Evolutionary conservation across 2,329 filamentous ascomycete genomes (phyloP), one percentile per base, ranked within the genome.

Genomic region (Polychaeton citri): DNA sequence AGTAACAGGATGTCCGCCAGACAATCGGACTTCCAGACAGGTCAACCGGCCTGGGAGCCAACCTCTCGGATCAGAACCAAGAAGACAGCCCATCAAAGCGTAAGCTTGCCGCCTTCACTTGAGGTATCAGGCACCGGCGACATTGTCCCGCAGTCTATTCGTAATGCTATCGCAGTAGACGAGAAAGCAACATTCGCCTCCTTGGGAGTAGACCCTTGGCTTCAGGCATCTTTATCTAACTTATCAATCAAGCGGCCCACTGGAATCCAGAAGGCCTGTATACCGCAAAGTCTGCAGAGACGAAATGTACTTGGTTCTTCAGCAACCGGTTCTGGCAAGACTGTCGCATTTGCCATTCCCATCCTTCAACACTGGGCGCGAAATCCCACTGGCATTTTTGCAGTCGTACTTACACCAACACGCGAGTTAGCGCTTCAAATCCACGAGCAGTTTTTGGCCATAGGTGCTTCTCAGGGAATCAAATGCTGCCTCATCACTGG

Each of bases 241-340:
- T 76, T 84, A 72, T 84, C 86, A 19, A 95, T 98, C 54, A 82
- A 75, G 53, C 71, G 79, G 38, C 90, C 90, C 0, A 98, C 90
- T 0, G 80, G 81, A 12, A 96, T 98, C 65, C 90, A 98, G 51
- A 84, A 81, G 51, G 79, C 77, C 35, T 93, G 84, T 55, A 96
- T 98, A 51, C 87, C 88, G 1, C 81, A 90, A 55, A 95, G 96
- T 40, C 59, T 98, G 21, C 79, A 84, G 48, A 90, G 90, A 5
- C 73, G 82, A 49, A 87, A 98, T 61, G 95, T 86, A 55, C 95
- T 98, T 49, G 90, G 90, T 53, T 87, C 87, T 24, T 93, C 84
- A 53, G 73, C 86, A 43, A 98, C 90, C 0, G 90, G 90, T 66
- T 95, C 88, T 9, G 90, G 90, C 62, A 98, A 98, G 65, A 98